Percentiles rank a stretch among this genome's conserved stretches.
phyloP scores from a whole-genome alignment of 805 yeast species.

The Wickerhamomyces alni region DNA sequence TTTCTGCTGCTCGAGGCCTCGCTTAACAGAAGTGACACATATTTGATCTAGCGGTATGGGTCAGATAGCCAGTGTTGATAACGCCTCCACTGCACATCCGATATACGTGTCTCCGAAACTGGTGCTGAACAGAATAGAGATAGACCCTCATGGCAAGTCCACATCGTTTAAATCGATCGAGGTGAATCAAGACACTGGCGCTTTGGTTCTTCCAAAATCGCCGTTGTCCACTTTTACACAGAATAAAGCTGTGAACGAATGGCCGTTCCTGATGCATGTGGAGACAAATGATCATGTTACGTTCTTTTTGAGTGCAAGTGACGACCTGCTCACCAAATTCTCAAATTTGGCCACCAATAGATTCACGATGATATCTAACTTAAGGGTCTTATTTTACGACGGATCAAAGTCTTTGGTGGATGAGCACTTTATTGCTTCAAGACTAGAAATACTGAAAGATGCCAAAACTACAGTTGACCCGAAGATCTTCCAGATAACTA shows the following conservation, averaged over 20 bases:
- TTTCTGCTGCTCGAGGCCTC: neutral
- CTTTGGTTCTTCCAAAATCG: constrained; percentile 2
- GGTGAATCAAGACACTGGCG: neutral
- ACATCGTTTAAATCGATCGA: neutral
- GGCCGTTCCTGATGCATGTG: constrained; percentile 6
- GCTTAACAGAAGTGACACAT: too few relatives aligned
- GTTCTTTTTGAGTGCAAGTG: constrained; percentile 1
- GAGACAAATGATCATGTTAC: neutral
- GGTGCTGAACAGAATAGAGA: neutral
- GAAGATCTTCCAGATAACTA: neutral
- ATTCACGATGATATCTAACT: neutral
- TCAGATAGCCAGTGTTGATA: neutral
- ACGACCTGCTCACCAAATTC: neutral
- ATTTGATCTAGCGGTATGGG: neutral
- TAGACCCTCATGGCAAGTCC: neutral
- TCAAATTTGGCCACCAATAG: neutral
- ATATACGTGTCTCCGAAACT: neutral
- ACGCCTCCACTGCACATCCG: neutral
- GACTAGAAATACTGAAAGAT: neutral
- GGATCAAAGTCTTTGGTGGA: neutral
- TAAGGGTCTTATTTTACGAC: neutral
- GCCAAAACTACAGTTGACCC: neutral
- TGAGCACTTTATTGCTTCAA: neutral
- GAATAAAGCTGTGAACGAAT: constrained; percentile 5
- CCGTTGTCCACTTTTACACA: constrained; percentile 8